Evolutionary conservation across 305 asterid genomes (phyloP).

Genomic region (Striga hermonthica): DNA sequence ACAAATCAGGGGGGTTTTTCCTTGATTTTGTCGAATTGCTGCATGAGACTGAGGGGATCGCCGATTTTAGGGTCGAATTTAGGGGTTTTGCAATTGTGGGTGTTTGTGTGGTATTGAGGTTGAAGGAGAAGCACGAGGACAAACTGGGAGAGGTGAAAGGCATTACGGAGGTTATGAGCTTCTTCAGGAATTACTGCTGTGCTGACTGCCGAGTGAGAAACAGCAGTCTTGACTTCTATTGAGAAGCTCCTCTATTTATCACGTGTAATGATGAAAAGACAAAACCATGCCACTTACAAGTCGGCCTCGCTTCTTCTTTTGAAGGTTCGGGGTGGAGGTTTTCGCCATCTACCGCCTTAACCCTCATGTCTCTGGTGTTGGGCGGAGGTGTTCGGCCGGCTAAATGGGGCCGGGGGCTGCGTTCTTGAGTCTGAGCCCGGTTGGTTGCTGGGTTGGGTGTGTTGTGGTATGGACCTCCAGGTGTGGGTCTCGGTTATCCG

Average conservation of each 20-base stretch:
- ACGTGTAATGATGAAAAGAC: too few species aligned
- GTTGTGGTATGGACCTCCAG: too few species aligned
- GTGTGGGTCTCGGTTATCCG: too few species aligned
- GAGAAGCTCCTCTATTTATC: slow-evolving; percentile 25
- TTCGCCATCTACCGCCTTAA: too few species aligned
- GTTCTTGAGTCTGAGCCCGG: too few species aligned
- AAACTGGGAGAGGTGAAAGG: slow-evolving; percentile 25
- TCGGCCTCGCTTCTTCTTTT: neutral
- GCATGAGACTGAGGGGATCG: slow-evolving; percentile 27
- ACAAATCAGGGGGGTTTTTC: slow-evolving; percentile 28
- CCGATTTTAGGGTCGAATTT: slow-evolving; percentile 32
- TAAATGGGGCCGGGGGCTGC: too few species aligned
- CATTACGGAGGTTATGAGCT: slow-evolving; percentile 14
- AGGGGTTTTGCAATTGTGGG: slow-evolving; percentile 8
- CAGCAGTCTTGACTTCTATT: too few species aligned
- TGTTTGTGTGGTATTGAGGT: slow-evolving; percentile 27
- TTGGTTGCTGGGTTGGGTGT: too few species aligned
- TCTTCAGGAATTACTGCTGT: neutral
- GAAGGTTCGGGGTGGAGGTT: neutral
- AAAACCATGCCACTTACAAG: too few species aligned
- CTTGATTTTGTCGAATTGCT: slow-evolving; percentile 32
- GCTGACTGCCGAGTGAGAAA: too few species aligned
- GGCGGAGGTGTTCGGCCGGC: too few species aligned
- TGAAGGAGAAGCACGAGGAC: slow-evolving; percentile 29
- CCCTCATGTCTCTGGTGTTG: too few species aligned